Evolutionary conservation across 2,329 filamentous ascomycete genomes (phyloP), one percentile per base, ranked within the genome.

Genomic region (Phyllosticta citribraziliensis): DNA sequence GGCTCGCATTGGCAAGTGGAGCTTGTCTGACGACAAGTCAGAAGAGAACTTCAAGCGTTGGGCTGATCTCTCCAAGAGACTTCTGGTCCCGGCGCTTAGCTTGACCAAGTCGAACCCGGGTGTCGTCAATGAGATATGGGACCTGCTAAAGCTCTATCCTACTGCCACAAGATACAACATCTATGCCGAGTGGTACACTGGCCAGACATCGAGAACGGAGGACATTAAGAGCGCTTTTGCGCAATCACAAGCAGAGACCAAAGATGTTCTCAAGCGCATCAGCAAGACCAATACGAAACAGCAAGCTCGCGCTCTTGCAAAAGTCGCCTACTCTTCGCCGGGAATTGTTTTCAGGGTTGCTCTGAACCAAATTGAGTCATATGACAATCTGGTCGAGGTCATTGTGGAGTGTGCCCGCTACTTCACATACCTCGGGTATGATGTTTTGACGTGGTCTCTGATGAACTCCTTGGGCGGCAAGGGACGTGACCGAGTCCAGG

Each of bases 401-500:
- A 90, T 99, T 64, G 92, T 97, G 14, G 91, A 97, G 71, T 97
- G 92, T 69, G 91, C 90, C 50, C 88, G 90, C 68, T 97, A 97
- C 72, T 97, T 97, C 67, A 96, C 93, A 1, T 86, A 89, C 60
- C 78, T 99, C 47, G 93, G 90, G 0, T 96, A 96, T 71, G 94
- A 99, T 73, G 89, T 96, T 33, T 80, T 99, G 53, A 89, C 91
- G 3, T 99, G 93, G 91, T 90, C 91, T 20, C 79, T 99, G 53
- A 84, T 99, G 74, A 95, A 86, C 69, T 81, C 83, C 10, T 78
- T 88, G 63, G 80, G 82, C 30, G 81, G 81, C 53, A 79, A 80
- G 52, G 81, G 81, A 47, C 78, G 84, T 65, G 79, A 80, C 54
- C 79, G 83, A 57, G 79, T 84, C 33, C 84, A 87, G 69, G 81